Evolutionary conservation across 129 eudicot species (phyloP).

Genomic region (Tanacetum coccineum): DNA sequence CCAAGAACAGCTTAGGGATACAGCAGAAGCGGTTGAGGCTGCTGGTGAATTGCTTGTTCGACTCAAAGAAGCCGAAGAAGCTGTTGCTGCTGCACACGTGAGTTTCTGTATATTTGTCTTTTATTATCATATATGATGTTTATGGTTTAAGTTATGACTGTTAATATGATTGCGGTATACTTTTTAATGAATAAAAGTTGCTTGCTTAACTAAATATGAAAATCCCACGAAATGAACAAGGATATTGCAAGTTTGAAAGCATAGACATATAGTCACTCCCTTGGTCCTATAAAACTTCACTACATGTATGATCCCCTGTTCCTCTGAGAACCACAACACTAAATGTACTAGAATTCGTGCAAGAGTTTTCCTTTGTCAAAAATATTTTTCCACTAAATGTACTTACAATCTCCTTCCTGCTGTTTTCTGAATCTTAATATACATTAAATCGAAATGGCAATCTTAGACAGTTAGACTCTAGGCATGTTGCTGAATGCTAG

Average conservation of each 20-base stretch:
- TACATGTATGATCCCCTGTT: neutral
- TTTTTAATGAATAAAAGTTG: too few relatives aligned
- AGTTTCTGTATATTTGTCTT: conserved; percentile 18
- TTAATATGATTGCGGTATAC: too few relatives aligned
- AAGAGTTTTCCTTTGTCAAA: neutral
- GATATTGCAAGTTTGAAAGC: neutral
- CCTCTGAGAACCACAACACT: neutral
- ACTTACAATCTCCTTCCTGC: neutral
- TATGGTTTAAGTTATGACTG: neutral
- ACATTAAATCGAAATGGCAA: neutral
- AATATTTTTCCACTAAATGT: neutral
- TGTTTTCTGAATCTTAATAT: neutral
- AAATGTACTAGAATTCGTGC: too few relatives aligned
- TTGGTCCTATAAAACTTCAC: neutral
- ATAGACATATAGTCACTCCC: neutral
- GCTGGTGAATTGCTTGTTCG: conserved; percentile 95
- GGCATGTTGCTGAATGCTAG: neutral
- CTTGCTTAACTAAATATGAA: too few relatives aligned
- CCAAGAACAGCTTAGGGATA: conserved; percentile 84
- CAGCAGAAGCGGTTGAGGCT: conserved; percentile 98
- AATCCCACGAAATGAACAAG: neutral
- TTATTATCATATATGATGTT: neutral
- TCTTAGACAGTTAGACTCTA: neutral
- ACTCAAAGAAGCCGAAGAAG: conserved; percentile 94
- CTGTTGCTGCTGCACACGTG: conserved; percentile 79